Percentiles rank a stretch among this genome's conserved stretches.
Evolutionary conservation across 2,329 filamentous ascomycete genomes (phyloP).

Genomic region (Pseudogymnoascus sp.): DNA sequence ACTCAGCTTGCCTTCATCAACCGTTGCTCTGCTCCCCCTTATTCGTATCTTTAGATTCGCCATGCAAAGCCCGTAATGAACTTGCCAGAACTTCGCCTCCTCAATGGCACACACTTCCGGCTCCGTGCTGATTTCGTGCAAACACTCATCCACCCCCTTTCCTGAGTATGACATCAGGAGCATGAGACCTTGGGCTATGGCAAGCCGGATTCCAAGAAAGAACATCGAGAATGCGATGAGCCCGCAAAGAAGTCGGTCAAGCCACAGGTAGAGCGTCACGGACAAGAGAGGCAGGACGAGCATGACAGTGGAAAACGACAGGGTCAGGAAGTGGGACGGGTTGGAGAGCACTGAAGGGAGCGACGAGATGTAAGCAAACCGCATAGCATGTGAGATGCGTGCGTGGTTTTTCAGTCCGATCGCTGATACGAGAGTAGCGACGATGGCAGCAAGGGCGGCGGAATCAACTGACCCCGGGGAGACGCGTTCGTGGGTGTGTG

Average conservation of each 20-base stretch:
- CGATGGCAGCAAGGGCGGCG: constrained; percentile 71
- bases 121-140: constrained; percentile 77
- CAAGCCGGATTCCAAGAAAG: constrained; percentile 71
- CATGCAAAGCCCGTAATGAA: constrained; percentile 94
- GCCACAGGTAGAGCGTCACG: constrained; percentile 69
- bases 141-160: constrained; percentile 45
- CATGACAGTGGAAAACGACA: constrained; percentile 75
- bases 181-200: constrained; percentile 83
- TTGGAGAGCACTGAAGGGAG: constrained; percentile 86
- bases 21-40: constrained; percentile 46
- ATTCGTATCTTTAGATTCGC: constrained; percentile 81
- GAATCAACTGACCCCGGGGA: constrained; percentile 71
- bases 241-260: constrained; percentile 74
- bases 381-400: constrained; percentile 85
- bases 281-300: constrained; percentile 75
- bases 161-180: constrained; percentile 78
- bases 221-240: constrained; percentile 86
- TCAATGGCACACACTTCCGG: constrained; percentile 68
- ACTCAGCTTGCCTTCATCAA: constrained; percentile 60
- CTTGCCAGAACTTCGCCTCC: constrained; percentile 96
- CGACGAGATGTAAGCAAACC: constrained; percentile 71
- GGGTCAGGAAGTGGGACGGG: constrained; percentile 87
- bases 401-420: constrained; percentile 84
- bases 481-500: constrained; percentile 57
- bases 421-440: constrained; percentile 76